Percentiles rank a stretch among this genome's conserved stretches.
Conservation (phyloP, 805 yeast genomes). For the Torulaspora quercuum region DNA sequence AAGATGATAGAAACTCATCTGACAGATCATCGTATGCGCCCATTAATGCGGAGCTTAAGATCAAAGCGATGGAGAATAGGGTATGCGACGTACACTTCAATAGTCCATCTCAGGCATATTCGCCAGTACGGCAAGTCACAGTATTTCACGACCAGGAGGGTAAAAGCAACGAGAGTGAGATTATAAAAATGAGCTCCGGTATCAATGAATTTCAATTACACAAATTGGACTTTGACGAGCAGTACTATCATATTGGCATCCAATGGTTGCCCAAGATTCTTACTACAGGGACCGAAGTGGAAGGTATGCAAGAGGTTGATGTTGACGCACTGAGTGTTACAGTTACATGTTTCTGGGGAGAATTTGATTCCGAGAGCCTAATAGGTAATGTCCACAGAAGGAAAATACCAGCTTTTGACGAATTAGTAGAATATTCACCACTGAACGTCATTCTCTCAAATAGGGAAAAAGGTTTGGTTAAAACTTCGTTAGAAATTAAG, state of each 20-base stretch:
- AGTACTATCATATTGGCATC: slow-evolving; percentile 55
- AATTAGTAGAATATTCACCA: slow-evolving; percentile 66
- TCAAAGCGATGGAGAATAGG: slow-evolving; percentile 59
- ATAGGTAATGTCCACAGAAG: slow-evolving; percentile 40
- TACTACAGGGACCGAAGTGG: slow-evolving; percentile 35
- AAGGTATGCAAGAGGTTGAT: slow-evolving; percentile 34
- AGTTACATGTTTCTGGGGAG: slow-evolving; percentile 77
- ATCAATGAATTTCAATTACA: slow-evolving; percentile 62
- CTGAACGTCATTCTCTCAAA: slow-evolving; percentile 62
- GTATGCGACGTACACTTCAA: slow-evolving; percentile 62
- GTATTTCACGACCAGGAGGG: slow-evolving; percentile 41
- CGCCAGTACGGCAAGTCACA: slow-evolving; percentile 65
- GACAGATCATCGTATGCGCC: slow-evolving; percentile 59
- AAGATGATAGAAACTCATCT: slow-evolving; percentile 44
- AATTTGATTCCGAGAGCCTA: slow-evolving; percentile 48
- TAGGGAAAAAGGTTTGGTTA: slow-evolving; percentile 62
- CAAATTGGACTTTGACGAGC: slow-evolving; percentile 57
- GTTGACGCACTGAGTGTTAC: slow-evolving; percentile 48
- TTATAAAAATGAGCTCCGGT: slow-evolving; percentile 56
- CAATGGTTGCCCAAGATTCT: slow-evolving; percentile 72
- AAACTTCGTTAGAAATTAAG: slow-evolving; percentile 49
- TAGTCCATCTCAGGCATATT: slow-evolving; percentile 40
- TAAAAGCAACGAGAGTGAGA: slow-evolving; percentile 37
- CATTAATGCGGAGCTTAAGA: slow-evolving; percentile 55
- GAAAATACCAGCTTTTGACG: slow-evolving; percentile 68